phyloP scores from a whole-genome alignment of 2,329 filamentous ascomycete species.

The Venturia effusa region DNA sequence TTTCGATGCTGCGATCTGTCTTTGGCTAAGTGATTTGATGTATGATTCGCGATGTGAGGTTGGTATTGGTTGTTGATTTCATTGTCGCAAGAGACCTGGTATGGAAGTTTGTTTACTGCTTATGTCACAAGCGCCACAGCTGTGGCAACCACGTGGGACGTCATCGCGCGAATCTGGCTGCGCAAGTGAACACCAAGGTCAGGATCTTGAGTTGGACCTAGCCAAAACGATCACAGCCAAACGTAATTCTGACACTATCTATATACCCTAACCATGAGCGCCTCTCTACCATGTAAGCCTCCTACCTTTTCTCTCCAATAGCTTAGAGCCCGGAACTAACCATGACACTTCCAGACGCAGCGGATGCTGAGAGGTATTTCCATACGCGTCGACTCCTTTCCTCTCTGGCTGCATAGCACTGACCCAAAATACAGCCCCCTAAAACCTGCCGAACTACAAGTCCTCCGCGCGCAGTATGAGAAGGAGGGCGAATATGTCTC shows the following conservation, averaged over 20 bases:
- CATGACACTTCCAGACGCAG: conserved; percentile 58
- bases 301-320: background rate
- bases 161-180: background rate
- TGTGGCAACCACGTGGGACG: conserved; percentile 2
- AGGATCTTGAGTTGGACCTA: background rate
- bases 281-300: conserved; percentile 13
- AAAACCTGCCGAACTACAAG: conserved; percentile 83
- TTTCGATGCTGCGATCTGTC: background rate
- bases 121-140: background rate
- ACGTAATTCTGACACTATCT: background rate
- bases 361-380: conserved; percentile 81
- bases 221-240: background rate
- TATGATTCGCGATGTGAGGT: background rate
- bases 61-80: background rate
- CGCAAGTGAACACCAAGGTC: background rate
- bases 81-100: background rate
- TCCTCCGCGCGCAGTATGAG: conserved; percentile 87
- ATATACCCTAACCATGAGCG: conserved; percentile 4
- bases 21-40: background rate
- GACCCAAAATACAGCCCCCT: conserved; percentile 53
- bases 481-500: conserved; percentile 96
- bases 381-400: background rate
- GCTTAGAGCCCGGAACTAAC: conserved; percentile 16
- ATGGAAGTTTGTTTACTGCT: background rate
- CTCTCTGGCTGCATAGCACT: background rate